A percentile compares a stretch with the other conserved stretches of the same genome.
phyloP scores from a whole-genome alignment of 106 monocot genomes.

The Allium sativum region DNA sequence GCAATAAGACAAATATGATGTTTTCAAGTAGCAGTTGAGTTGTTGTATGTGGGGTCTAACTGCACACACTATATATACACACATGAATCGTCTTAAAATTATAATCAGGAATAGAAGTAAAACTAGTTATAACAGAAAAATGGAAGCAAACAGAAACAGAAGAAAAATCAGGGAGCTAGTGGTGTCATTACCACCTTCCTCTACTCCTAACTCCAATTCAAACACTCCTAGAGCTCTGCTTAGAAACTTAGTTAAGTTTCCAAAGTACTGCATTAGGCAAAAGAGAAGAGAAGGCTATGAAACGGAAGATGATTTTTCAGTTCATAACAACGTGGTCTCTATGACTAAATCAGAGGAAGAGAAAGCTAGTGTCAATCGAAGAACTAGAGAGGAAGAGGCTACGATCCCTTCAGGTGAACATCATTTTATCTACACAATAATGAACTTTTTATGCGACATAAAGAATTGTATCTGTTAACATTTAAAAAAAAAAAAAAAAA shows the following conservation, averaged over 20 bases:
- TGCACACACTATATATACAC: neutral
- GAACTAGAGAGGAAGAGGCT: neutral
- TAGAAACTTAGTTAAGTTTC: conserved; percentile 25
- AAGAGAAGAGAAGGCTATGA: neutral
- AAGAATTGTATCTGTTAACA: neutral
- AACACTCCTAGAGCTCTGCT: conserved; percentile 24
- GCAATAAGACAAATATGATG: neutral
- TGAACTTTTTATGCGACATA: neutral
- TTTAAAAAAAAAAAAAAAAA: too few relatives aligned
- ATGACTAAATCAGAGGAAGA: neutral
- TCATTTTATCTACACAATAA: neutral
- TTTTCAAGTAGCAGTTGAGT: neutral
- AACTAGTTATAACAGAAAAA: neutral
- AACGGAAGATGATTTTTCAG: neutral
- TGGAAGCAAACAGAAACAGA: conserved; percentile 1
- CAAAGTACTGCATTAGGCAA: conserved; percentile 9
- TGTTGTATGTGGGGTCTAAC: neutral
- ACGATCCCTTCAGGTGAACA: neutral
- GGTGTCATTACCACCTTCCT: neutral
- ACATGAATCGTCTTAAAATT: neutral
- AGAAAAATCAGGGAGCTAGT: conserved; percentile 6
- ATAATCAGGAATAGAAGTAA: too few relatives aligned
- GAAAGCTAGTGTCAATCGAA: neutral
- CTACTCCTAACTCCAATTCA: neutral
- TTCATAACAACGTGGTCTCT: neutral